A percentile compares a stretch with the other conserved stretches of the same genome.
phyloP scores from a whole-genome alignment of 169 alveolate species.

The Eimeria tenella region DNA sequence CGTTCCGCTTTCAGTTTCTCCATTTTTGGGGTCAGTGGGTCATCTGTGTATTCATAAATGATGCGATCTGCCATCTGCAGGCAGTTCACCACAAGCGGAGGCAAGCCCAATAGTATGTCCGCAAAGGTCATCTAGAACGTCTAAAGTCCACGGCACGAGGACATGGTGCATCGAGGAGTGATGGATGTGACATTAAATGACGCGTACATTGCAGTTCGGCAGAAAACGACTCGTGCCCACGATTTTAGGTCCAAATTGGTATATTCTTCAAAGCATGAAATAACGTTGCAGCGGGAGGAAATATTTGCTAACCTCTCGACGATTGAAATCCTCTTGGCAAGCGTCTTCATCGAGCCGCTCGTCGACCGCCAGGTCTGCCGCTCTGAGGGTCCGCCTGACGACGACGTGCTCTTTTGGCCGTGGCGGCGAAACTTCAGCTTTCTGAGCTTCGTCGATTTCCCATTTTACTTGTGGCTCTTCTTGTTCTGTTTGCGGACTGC shows the following conservation, averaged over 20 bases:
- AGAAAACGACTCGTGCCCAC: too few relatives aligned
- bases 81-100: neutral
- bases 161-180: too few relatives aligned
- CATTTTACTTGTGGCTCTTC: slow-evolving; percentile 21
- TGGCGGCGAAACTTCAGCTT: neutral
- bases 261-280: too few relatives aligned
- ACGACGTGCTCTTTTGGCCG: neutral
- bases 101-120: too few relatives aligned
- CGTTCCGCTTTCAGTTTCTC: slow-evolving; percentile 64
- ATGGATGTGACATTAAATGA: too few relatives aligned
- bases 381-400: slow-evolving; percentile 26
- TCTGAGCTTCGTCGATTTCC: slow-evolving; percentile 20
- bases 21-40: slow-evolving; percentile 27
- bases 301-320: slow-evolving; percentile 55
- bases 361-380: slow-evolving; percentile 28
- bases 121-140: too few relatives aligned
- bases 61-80: slow-evolving; percentile 52
- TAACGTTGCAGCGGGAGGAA: neutral
- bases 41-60: slow-evolving; percentile 41
- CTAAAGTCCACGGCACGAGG: too few relatives aligned
- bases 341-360: slow-evolving; percentile 45
- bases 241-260: too few relatives aligned
- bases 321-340: slow-evolving; percentile 36
- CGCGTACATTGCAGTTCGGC: too few relatives aligned
- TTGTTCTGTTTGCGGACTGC: neutral